Base-by-base conservation (phyloP, 2,329 filamentous ascomycete genomes). In the Aspergillus bombycis region DNA sequence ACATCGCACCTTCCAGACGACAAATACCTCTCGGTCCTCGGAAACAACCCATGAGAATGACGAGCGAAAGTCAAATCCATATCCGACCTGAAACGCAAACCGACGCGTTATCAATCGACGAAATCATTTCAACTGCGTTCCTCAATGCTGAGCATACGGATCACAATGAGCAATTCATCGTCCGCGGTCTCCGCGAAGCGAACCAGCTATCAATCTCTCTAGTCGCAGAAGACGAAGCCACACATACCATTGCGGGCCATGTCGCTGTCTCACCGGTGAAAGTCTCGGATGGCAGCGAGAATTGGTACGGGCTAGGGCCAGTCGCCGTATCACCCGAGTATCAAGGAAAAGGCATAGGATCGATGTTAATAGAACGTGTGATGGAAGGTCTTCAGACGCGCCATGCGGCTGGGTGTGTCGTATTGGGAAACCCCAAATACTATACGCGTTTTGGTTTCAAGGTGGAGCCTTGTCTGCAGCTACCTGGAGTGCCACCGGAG, bases 391-490 rank as follows among this genome's bases (percentile, higher is more conserved):
- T 56, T 21, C 30, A 41, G 12, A 23, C 4, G 1, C 19, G 12
- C 9, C 8, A 43, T 14, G 54, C 54, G 2, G 54, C 54, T 8
- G 54, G 54, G n/a, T 56, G 54, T 28, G 54, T 56, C 23, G 54
- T 56, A 16, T 36, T 56, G 23, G 54, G 54, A 28, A 41, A 23
- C 7, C 54, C 54, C 0, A 19, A n/a, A 3, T 56, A 56, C 16
- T 56, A 56, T 38, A 41, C 54, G 14, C 54, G 54, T 3, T 56
- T 56, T 56, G 54, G 54, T 7, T 56, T 56, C 21, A n/a, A 19
- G 6, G 34, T 8, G 1, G 10, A 38, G 2, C 32, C 19, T 5
- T 16, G n/a, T n/a, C 34, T 56, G 32, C 19, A 28, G 5, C 19
- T 56, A 7, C 32, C 30, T 5, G 54, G 32, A 3, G 54, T 26